A percentile compares a stretch with the other conserved stretches of the same genome.
These are phyloP conservation scores for Lactarius indigo DNA, from an alignment of 768 basidiomycete species.

Conservation along the genomic window DNA sequence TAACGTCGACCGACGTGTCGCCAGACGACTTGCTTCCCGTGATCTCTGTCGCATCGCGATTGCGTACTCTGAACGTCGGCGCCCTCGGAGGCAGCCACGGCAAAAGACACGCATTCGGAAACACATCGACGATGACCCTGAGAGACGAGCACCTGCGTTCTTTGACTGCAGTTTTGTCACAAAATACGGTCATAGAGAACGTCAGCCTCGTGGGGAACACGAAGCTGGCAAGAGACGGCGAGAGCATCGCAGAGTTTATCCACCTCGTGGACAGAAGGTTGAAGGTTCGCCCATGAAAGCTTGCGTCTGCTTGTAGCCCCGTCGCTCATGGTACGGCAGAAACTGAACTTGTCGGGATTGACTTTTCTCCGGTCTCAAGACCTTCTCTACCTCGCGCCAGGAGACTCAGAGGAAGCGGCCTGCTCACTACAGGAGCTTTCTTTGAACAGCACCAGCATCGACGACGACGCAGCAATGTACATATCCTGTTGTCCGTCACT, in stretches of 20 bases:
- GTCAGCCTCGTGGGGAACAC: slow-evolving; percentile 63
- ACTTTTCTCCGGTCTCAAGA: slow-evolving; percentile 47
- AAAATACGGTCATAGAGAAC: slow-evolving; percentile 41
- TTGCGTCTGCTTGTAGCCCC: background rate
- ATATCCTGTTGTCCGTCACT: slow-evolving; percentile 51
- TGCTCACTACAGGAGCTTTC: slow-evolving; percentile 47
- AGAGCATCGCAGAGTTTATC: slow-evolving; percentile 46
- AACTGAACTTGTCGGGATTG: slow-evolving; percentile 56
- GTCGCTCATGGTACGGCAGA: slow-evolving; percentile 35
- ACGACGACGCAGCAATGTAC: slow-evolving; percentile 51
- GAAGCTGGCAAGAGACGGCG: slow-evolving; percentile 44
- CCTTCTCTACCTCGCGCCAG: slow-evolving; percentile 46
- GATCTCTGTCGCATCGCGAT: slow-evolving; percentile 37
- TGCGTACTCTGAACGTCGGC: slow-evolving; percentile 53
- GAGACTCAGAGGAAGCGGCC: slow-evolving; percentile 30
- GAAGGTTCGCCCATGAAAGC: slow-evolving; percentile 17
- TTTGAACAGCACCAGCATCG: slow-evolving; percentile 59
- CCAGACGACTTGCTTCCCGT: slow-evolving; percentile 40
- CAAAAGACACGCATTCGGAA: slow-evolving; percentile 36
- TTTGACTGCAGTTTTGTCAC: slow-evolving; percentile 42
- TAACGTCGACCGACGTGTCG: slow-evolving; percentile 53
- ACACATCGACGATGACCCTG: slow-evolving; percentile 52
- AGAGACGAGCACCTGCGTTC: slow-evolving; percentile 45
- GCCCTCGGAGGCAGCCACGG: slow-evolving; percentile 50
- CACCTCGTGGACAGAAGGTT: slow-evolving; percentile 48